Conservation (phyloP, 257 asterid genomes). For the Orobanche coerulescens region DNA sequence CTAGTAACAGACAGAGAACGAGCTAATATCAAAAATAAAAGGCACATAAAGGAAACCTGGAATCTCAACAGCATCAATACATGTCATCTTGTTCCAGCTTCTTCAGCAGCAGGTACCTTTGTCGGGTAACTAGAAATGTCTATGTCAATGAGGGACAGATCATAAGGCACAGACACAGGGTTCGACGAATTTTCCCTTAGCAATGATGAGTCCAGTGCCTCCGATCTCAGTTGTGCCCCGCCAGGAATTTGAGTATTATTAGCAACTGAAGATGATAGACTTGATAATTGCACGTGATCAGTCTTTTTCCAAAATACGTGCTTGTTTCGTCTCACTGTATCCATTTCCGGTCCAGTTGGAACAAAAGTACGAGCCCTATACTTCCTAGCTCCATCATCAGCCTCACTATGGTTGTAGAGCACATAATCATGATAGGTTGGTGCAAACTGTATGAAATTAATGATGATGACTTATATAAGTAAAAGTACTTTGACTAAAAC, state of each 20-base stretch:
- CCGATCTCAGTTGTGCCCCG: constrained; percentile 31
- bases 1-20: constrained; percentile 10
- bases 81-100: constrained; percentile 44
- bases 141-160: constrained; percentile 61
- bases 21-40: constrained; percentile 4
- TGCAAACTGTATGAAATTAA: constrained; percentile 62
- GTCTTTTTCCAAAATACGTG: constrained; percentile 48
- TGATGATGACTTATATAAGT: neutral
- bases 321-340: constrained; percentile 71
- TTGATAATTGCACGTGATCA: constrained; percentile 58
- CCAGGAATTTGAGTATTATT: constrained; percentile 28
- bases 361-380: constrained; percentile 92
- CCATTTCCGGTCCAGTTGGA: constrained; percentile 96
- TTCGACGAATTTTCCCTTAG: constrained; percentile 46
- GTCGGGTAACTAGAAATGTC: constrained; percentile 65
- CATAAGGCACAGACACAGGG: constrained; percentile 45
- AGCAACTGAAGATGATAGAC: constrained; percentile 50
- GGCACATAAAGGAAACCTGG: neutral
- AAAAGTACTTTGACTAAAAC: neutral
- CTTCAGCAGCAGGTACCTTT: constrained; percentile 43
- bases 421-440: constrained; percentile 97
- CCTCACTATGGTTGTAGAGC: constrained; percentile 83
- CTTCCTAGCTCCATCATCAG: constrained; percentile 81
- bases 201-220: constrained; percentile 53
- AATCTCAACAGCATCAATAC: constrained; percentile 12